A percentile compares a stretch with the other conserved stretches of the same genome.
phyloP scores from a whole-genome alignment of 1,284 basidiomycete species.

The Porogramme epimiltina region DNA sequence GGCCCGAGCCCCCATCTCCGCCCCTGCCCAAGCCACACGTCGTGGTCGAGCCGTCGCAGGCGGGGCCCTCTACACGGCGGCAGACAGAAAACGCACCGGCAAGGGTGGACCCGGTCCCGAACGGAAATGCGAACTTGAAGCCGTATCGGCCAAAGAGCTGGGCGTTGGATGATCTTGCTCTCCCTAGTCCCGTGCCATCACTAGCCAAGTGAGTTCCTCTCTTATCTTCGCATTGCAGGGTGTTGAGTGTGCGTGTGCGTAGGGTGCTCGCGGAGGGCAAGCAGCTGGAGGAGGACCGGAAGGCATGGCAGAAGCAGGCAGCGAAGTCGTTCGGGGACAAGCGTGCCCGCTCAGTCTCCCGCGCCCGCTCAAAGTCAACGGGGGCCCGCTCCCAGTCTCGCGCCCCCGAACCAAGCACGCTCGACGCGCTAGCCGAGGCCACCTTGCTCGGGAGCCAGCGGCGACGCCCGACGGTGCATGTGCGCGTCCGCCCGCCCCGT shows the following conservation, averaged over 20 bases:
- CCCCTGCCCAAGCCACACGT: constrained; percentile 7
- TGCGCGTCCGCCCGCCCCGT: constrained; percentile 26
- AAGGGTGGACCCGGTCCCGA: neutral
- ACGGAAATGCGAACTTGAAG: constrained; percentile 12
- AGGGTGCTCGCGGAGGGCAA: constrained; percentile 70
- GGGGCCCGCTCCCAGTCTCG: constrained; percentile 29
- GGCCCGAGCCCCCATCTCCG: constrained; percentile 11
- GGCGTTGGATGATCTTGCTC: constrained; percentile 58
- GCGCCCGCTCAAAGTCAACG: constrained; percentile 63
- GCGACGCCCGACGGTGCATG: constrained; percentile 48
- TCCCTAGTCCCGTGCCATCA: constrained; percentile 62
- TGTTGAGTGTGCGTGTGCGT: constrained; percentile 5
- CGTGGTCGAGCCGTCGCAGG: neutral
- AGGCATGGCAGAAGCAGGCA: constrained; percentile 66
- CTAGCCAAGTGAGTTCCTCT: constrained; percentile 52
- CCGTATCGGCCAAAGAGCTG: constrained; percentile 47
- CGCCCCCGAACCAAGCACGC: constrained; percentile 31
- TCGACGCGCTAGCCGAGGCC: constrained; percentile 62
- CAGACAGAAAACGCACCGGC: neutral
- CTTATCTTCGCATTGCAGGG: constrained; percentile 4
- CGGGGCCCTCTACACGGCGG: constrained; percentile 10
- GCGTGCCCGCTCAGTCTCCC: constrained; percentile 59
- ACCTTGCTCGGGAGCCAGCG: constrained; percentile 65
- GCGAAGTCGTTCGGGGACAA: constrained; percentile 65
- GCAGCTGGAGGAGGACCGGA: constrained; percentile 59